A percentile compares a stretch with the other conserved stretches of the same genome.
Conservation (phyloP, 176 grass and related monocot genomes). For the Aegilops longissima region DNA sequence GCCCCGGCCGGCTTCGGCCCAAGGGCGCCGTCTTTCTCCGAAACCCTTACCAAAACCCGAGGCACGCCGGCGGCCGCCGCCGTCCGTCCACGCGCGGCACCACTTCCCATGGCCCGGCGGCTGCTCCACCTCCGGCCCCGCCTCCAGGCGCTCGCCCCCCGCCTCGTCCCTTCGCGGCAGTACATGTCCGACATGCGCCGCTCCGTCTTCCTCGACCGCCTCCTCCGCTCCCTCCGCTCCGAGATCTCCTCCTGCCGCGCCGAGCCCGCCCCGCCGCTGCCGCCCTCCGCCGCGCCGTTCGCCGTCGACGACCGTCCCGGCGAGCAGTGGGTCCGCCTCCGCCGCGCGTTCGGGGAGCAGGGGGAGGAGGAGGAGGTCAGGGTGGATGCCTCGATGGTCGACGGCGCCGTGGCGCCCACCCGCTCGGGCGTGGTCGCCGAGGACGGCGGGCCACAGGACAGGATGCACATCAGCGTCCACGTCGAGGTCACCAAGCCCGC, state of each 20-base stretch:
- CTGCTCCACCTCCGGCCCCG: constrained; percentile 28
- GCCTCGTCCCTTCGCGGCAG: constrained; percentile 31
- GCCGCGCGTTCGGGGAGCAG: constrained; percentile 3
- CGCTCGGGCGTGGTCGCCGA: constrained; percentile 32
- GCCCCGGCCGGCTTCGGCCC: not conserved
- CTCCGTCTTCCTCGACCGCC: constrained; percentile 60
- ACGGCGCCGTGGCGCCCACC: constrained; percentile 51
- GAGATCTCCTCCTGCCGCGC: constrained; percentile 49
- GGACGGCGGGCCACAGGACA: constrained; percentile 1
- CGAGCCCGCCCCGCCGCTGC: not conserved
- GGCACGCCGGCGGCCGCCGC: not conserved
- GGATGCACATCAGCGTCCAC: constrained; percentile 68
- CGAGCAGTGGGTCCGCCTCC: constrained; percentile 56
- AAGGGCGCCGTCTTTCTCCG: not conserved
- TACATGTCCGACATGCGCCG: constrained; percentile 68
- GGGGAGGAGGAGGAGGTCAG: constrained; percentile 46
- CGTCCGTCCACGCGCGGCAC: not conserved
- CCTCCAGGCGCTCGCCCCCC: not conserved
- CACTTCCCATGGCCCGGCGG: constrained; percentile 30
- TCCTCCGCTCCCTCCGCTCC: constrained; percentile 74
- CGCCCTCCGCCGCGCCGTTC: constrained; percentile 33
- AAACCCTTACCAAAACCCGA: constrained; percentile 4
- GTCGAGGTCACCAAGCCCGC: constrained; percentile 58
- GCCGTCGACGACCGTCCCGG: constrained; percentile 51
- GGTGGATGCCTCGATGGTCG: constrained; percentile 73